Base-by-base conservation (phyloP, 2,329 filamentous ascomycete genomes). In the Talaromyces sp. region DNA sequence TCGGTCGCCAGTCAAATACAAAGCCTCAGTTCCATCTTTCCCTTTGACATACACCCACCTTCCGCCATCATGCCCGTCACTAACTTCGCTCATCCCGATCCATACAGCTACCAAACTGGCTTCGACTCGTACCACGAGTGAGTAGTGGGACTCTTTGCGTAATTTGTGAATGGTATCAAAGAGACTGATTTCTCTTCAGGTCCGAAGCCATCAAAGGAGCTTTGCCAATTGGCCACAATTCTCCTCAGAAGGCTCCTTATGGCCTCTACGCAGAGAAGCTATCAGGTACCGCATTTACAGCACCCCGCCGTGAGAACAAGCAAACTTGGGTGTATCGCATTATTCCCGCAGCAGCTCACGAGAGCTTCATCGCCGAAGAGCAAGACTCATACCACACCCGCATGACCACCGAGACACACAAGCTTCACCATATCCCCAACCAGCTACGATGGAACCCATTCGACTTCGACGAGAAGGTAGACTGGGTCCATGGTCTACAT, bases 201-300 rank as follows among this genome's bases (percentile, higher is more conserved):
- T 85, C 88, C 39, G 90, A 94, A 78, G 89, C 90, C 40, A 77
- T 93, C 51, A 79, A 86, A 14, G 88, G 86, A 16, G 86, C 90
- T 4, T 79, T 93, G 4, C 90, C 91, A 8, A 68, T 90, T 53
- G 90, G 82, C 45, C 82, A 86, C 37, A 96, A 95, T 77, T 90
- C 88, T 2, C 91, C 91, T 0, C 90, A 95, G 70, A 90, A 91
- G 67, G 86, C 86, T 0, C 82, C 89, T 0, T 84, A 86, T 60
- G 90, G 90, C 0, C 84, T 96, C 24, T 94, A 94, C 74, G 85
- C 90, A 24, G 91, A 96, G 75, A 88, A 89, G 76, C 80, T 90
- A 39, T 89, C 86, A 0, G 87, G 87, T 7, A 88, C 86, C 1
- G 80, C 87, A 27, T 90, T 90, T 68, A 89, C 86, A 3, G 85